Evolutionary conservation across 352 stramenopile species (phyloP), one percentile per base, ranked within the genome.

Genomic region (Phytophthora ramorum): DNA sequence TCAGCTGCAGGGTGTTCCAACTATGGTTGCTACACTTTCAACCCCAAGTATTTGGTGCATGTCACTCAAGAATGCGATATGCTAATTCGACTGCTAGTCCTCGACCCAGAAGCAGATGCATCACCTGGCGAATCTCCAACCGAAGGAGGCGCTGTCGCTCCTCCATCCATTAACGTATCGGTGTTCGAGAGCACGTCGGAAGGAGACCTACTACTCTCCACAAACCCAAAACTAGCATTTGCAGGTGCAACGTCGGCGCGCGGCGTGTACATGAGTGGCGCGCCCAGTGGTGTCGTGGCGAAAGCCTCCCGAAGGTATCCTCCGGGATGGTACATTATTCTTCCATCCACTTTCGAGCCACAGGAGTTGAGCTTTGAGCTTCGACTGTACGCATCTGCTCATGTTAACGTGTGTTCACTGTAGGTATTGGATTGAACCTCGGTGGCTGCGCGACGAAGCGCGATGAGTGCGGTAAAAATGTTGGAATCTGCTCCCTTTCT

Each of bases 21-120:
- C 62, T 93, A 90, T 58, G 85, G 85, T 14, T 89, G 85, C 62
- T 95, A 94, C 60, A 92, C 80, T 6, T 90, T 91, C 64, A 94
- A 95, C 62, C 85, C 87, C 20, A 87, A 84, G 59, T 93, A 84
- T 57, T 76, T 96, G 28, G 64, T 94, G 32, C 74, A 84, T 44
- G 67, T 92, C 4, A 58, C 66, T 0, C 69, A 78, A 28, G 75
- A 90, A 28, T 89, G 68, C 19, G 58, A 79, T 8, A 58, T 93
- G 12, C 83, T 93, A 37, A 76, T 70, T 38, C 83, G 84, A 4
- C 68, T 94, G 10, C 53, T 88, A 40, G 52, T 81, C 2, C 34
- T 71, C 16, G 66, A 78, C 1, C 43, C 56, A n/a, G 54, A 60
- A 34, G 46, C 24, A n/a, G 55, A 63, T 9, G 40, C 26, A 30